Evolutionary conservation across 1,284 basidiomycete species (phyloP), one percentile per base, ranked within the genome.

Genomic region (Volvariella surrecta): DNA sequence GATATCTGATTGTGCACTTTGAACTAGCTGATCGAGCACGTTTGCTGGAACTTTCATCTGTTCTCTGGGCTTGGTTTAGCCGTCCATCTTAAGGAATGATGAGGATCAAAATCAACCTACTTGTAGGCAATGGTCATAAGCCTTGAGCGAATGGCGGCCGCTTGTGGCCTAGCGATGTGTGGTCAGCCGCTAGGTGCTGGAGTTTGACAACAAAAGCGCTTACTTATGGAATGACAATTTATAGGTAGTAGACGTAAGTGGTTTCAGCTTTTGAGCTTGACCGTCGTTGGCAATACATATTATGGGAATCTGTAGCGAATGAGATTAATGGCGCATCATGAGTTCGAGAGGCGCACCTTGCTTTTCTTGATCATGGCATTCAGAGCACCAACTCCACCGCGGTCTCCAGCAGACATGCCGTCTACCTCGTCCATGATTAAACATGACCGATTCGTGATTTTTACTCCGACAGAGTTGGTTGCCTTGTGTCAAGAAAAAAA

Each of bases 371-470:
- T 96, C 45, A 99, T 59, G 0, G 82, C 79, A 48, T 93, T 93
- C 54, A 99, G 65, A 6, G 95, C 95, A 21, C 91, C 94, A 1
- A 98, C 87, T 49, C 95, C 95, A 16, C 96, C 95, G 41, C 95
- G 76, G 62, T 99, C 96, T 19, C 95, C 95, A 2, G 90, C 89
- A 4, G 92, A 96, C 93, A 99, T 99, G 6, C 96, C 95, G 54
- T 99, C 95, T 0, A 99, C 95, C 61, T 99, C 96, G 58, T 99
- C 96, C 92, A 99, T 97, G 60, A 99, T 98, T 37, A 99, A 67
- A 51, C 92, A 91, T 0, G 88, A 82, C 54, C 75, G 80, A 51
- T 89, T 79, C 0, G 86, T 89, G 48, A 97, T 79, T 9, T 68
- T 57, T 2, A 93, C 64, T 1, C 82, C 88, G 2, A 77, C 68